phyloP scores from a whole-genome alignment of 2,329 filamentous ascomycete genomes.

The Xenosphaeropsis pyriputrescens region DNA sequence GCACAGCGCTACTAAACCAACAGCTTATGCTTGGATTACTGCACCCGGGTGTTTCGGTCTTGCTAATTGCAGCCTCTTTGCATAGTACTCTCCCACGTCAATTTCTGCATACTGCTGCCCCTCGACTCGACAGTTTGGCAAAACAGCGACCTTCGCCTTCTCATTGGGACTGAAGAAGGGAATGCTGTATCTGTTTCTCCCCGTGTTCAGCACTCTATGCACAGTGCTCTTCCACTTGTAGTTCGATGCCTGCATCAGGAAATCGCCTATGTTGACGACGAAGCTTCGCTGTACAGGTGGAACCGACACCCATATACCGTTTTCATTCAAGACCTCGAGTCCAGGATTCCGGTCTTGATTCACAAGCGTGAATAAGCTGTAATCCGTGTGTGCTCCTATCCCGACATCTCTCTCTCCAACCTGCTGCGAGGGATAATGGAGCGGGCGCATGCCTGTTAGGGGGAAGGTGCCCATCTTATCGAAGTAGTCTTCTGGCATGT shows the following conservation, averaged over 20 bases:
- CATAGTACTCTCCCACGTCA: too few relatives aligned
- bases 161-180: conserved; percentile 29
- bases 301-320: conserved; percentile 25
- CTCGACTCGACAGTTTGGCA: conserved; percentile 10
- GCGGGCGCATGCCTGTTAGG: conserved; percentile 26
- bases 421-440: conserved; percentile 30
- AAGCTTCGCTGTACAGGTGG: conserved; percentile 24
- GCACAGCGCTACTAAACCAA: too few relatives aligned
- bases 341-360: conserved; percentile 28
- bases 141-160: conserved; percentile 15
- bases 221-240: conserved; percentile 35
- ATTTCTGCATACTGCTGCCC: too few relatives aligned
- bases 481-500: conserved; percentile 25
- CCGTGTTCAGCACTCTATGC: conserved; percentile 39
- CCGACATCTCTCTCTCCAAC: too few relatives aligned
- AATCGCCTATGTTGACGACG: conserved; percentile 30
- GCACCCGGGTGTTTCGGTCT: too few relatives aligned
- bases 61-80: too few relatives aligned
- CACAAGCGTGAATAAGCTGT: conserved; percentile 32
- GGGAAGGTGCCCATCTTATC: conserved; percentile 25
- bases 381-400: conserved; percentile 17
- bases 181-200: conserved; percentile 36
- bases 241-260: conserved; percentile 24
- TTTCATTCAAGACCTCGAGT: conserved; percentile 26
- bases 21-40: too few relatives aligned